phyloP scores from a whole-genome alignment of 2,329 filamentous ascomycete species.

The Penicillium decumbens region DNA sequence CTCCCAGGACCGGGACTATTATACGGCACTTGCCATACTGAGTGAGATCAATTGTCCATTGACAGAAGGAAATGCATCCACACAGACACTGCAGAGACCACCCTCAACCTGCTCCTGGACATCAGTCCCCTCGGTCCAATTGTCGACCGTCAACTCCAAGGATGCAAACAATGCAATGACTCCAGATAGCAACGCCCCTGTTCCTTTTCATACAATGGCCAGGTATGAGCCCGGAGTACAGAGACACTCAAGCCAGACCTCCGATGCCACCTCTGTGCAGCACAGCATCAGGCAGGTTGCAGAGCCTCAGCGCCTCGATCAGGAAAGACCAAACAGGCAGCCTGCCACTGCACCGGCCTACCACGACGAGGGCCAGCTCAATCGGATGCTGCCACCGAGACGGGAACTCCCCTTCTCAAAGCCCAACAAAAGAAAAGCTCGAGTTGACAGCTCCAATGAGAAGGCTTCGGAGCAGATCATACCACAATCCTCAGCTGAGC shows the following conservation, averaged over 20 bases:
- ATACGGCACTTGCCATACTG: slow-evolving; percentile 40
- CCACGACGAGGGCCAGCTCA: slow-evolving; percentile 28
- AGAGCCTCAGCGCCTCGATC: background rate
- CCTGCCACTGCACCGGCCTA: slow-evolving; percentile 27
- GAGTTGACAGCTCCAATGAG: background rate
- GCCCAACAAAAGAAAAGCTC: slow-evolving; percentile 20
- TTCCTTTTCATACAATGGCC: slow-evolving; percentile 3
- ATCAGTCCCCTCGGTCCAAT: slow-evolving; percentile 7
- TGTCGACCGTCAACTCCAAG: slow-evolving; percentile 5
- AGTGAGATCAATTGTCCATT: slow-evolving; percentile 42
- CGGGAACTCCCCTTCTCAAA: slow-evolving; percentile 41
- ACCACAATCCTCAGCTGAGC: slow-evolving; percentile 1
- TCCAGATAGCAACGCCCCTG: slow-evolving; percentile 4
- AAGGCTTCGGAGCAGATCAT: background rate
- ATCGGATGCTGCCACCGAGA: slow-evolving; percentile 41
- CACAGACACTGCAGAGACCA: slow-evolving; percentile 12
- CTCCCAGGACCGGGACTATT: slow-evolving; percentile 38
- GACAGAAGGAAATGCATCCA: slow-evolving; percentile 33
- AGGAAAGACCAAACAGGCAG: slow-evolving; percentile 2
- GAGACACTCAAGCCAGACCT: background rate
- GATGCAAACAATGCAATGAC: slow-evolving; percentile 1
- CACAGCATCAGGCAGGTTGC: background rate
- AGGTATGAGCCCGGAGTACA: slow-evolving; percentile 1
- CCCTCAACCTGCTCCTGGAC: slow-evolving; percentile 29
- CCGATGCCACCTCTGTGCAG: background rate